A percentile compares a stretch with the other conserved stretches of the same genome.
Conservation (phyloP, 768 basidiomycete species). For the Leucocoprinus leucothites region DNA sequence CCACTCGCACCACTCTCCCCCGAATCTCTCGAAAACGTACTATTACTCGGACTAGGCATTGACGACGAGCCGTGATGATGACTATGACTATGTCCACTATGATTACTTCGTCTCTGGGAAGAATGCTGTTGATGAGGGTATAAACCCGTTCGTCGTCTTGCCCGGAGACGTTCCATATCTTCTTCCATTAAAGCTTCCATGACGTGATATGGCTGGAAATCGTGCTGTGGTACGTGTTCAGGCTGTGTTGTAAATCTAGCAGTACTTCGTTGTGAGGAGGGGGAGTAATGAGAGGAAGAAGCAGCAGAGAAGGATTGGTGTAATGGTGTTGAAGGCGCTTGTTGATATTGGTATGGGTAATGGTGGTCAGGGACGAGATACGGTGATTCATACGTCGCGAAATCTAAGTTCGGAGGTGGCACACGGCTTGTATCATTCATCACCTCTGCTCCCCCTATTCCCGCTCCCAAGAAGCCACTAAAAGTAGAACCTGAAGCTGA, state of each 20-base stretch:
- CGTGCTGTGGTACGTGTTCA: constrained; percentile 16
- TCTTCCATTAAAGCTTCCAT: constrained; percentile 91
- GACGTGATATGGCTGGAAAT: constrained; percentile 72
- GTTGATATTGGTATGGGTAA: constrained; percentile 4
- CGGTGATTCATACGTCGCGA: constrained; percentile 75
- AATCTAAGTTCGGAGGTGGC: constrained; percentile 76
- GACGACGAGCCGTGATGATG: constrained; percentile 29
- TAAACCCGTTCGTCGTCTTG: constrained; percentile 49
- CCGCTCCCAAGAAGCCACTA: not conserved
- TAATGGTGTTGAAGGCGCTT: constrained; percentile 21
- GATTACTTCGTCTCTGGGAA: not conserved
- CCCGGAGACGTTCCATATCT: constrained; percentile 87
- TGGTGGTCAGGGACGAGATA: constrained; percentile 50
- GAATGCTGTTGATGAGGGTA: constrained; percentile 22
- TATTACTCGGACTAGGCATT: constrained; percentile 67
- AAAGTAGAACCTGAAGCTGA: not conserved
- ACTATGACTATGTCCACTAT: constrained; percentile 29
- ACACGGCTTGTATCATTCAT: constrained; percentile 53
- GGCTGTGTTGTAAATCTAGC: constrained; percentile 15
- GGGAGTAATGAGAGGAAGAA: constrained; percentile 26
- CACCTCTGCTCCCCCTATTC: not conserved
- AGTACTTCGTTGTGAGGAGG: constrained; percentile 23
- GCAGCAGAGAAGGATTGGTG: constrained; percentile 20
- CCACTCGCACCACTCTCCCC: constrained; percentile 40
- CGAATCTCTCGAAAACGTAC: constrained; percentile 77